Base-by-base conservation (phyloP, 2,329 filamentous ascomycete genomes). In the Xylaria sp. region DNA sequence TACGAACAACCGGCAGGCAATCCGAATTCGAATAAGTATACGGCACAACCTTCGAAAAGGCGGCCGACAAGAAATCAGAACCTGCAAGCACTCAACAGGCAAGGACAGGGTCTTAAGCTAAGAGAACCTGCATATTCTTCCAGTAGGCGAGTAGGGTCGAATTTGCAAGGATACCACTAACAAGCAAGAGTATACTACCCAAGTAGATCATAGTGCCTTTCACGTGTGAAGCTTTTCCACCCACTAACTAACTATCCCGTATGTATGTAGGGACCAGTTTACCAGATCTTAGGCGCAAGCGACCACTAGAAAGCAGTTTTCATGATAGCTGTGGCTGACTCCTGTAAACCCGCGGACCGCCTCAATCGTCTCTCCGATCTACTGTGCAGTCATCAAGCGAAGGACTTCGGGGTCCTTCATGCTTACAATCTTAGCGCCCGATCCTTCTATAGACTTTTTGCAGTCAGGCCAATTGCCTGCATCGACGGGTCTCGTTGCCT, bases 401-500 rank as follows among this genome's bases (percentile, higher is more conserved):
- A 78, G 79, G 42, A 93, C 82, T 79, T 91, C 88, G 56, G 82
- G 80, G 6, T 87, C 85, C 44, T 87, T 82, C 68, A 86, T 80
- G 63, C 80, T 82, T 51, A 96, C 85, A 60, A 96, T 82, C 54
- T 77, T 81, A 40, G 95, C 89, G 0, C 92, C 92, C 13, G 80
- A 81, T 48, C 79, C 80, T 68, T 83, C 79, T 70, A 96, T 83
- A 60, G 87, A 87, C 63, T 75, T 75, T 74, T 84, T 86, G 49
- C 81, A 84, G 6, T 81, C 80, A 0, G 83, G 83, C 92, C 91
- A 93, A 17, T 69, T 76, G 1, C 78, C 83, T 7, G 85, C 83
- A 78, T 92, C 87, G 1, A 97, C 93, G 4, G 92, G 87, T 78
- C 85, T 89, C 5, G 92, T 94, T 9, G 86, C 94, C 75, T 98